Evolutionary conservation across 179 eudicot species (phyloP), one percentile per base, ranked within the genome.

Genomic region (Beta lomatogona): DNA sequence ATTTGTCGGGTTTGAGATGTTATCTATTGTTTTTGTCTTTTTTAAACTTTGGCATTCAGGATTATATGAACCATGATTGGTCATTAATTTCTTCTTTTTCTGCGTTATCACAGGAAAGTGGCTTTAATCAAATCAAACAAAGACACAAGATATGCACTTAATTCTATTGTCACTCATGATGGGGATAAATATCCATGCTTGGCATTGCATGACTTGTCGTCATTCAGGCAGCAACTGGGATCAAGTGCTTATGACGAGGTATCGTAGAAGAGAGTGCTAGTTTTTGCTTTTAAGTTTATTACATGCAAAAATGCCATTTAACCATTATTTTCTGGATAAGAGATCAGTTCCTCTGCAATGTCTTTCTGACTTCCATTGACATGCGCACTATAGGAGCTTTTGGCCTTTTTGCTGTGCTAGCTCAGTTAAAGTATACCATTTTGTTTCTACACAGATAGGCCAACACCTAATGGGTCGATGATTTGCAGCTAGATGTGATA

Each of bases 161-260:
- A 91, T 77, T 89, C 97, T 12, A 91, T 93, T 28, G 99, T 94
- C 82, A 91, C 99, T 53, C 98, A 96, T 73, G 98, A 96, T 80
- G 98, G 98, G 41, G 88, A 86, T 5, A 92, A 91, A 81, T 90
- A 83, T 79, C 98, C 99, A 12, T 94, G 98, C 82, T 91, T 91
- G 83, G 86, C 98, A n/a, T 77, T 96, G 85, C 82, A 84, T 6
- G 89, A 92, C 79, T 84, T 96, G 25, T 86, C 87, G 81, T 88
- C 97, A 15, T 94, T 96, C 82, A 90, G 73, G 78, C 86, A 89
- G 46, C 81, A 79, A 46, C 64, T 92, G 81, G 99, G 97, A 36
- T 80, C 84, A n/a, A 86, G 86, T 78, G 98, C 89, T 48, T 96
- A 94, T 84, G 89, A 89, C 25, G 88, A 89, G 95, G 98, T 92